phyloP scores from a whole-genome alignment of 2,329 filamentous ascomycete species.

The Curvularia lunata region DNA sequence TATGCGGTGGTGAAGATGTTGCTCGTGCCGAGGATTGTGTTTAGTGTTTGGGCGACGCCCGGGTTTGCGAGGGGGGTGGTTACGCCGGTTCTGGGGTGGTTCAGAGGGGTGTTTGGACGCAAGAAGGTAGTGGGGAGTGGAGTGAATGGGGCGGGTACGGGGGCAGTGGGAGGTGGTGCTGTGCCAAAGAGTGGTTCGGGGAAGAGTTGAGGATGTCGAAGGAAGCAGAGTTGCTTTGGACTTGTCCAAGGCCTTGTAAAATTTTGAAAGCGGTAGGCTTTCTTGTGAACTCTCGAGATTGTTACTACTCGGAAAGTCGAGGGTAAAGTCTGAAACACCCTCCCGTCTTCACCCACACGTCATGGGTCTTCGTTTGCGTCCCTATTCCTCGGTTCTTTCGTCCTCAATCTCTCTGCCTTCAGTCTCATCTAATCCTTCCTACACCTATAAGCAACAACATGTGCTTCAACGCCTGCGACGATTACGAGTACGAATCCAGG shows the following conservation, averaged over 20 bases:
- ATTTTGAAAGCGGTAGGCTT: no score
- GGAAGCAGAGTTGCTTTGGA: not conserved
- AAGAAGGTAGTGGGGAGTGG: slow-evolving; percentile 33
- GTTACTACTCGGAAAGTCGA: not conserved
- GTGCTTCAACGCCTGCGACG: slow-evolving; percentile 33
- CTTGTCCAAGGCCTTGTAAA: not conserved
- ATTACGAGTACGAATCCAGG: slow-evolving; percentile 22
- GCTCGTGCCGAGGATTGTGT: slow-evolving; percentile 75
- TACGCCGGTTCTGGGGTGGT: slow-evolving; percentile 35
- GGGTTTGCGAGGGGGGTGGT: slow-evolving; percentile 73
- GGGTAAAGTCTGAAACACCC: not conserved
- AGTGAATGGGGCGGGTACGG: slow-evolving; percentile 37
- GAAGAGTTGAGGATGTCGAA: slow-evolving; percentile 12
- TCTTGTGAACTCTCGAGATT: not conserved
- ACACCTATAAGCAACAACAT: slow-evolving; percentile 20
- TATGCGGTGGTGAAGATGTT: slow-evolving; percentile 90
- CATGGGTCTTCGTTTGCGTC: slow-evolving; percentile 7
- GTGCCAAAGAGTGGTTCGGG: slow-evolving; percentile 30
- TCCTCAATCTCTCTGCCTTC: not conserved
- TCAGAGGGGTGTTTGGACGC: slow-evolving; percentile 50
- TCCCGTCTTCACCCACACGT: slow-evolving; percentile 2
- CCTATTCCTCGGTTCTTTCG: not conserved
- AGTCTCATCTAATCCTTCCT: not conserved
- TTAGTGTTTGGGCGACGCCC: slow-evolving; percentile 87
- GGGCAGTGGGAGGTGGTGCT: slow-evolving; percentile 42